phyloP scores from a whole-genome alignment of 1,139 yeast genomes.

The Scheffersomyces titani region DNA sequence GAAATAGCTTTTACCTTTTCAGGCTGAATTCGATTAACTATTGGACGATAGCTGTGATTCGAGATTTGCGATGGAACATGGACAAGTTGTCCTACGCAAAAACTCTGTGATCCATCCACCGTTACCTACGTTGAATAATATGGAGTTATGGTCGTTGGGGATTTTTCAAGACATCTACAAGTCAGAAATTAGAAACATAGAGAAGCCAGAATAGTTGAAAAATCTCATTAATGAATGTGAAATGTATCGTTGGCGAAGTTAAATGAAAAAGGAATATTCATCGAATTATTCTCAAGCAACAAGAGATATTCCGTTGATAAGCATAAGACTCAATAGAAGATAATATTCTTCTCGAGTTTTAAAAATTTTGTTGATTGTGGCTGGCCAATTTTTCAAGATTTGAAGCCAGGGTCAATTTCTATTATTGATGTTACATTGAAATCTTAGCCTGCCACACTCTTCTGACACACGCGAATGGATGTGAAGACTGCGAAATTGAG shows the following conservation, averaged over 20 bases:
- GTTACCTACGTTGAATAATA: not conserved
- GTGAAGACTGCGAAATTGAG: too few relatives aligned
- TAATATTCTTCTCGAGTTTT: not conserved
- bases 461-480: too few relatives aligned
- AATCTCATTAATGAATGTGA: not conserved
- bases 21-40: not conserved
- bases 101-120: not conserved
- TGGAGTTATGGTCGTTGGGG: not conserved
- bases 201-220: too few relatives aligned
- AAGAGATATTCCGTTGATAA: not conserved
- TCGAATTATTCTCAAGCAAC: not conserved
- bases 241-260: not conserved
- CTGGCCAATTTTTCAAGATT: not conserved
- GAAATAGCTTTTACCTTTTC: not conserved
- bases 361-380: not conserved
- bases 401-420: not conserved
- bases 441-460: too few relatives aligned
- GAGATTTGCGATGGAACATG: not conserved
- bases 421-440: too few relatives aligned
- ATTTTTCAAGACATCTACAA: not conserved
- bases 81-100: not conserved
- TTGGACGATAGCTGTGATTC: not conserved
- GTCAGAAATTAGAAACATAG: not conserved
- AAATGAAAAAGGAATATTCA: not conserved
- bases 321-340: not conserved